phyloP scores from a whole-genome alignment of 139 green algal species.

The Tetradesmus lagerheimii region DNA sequence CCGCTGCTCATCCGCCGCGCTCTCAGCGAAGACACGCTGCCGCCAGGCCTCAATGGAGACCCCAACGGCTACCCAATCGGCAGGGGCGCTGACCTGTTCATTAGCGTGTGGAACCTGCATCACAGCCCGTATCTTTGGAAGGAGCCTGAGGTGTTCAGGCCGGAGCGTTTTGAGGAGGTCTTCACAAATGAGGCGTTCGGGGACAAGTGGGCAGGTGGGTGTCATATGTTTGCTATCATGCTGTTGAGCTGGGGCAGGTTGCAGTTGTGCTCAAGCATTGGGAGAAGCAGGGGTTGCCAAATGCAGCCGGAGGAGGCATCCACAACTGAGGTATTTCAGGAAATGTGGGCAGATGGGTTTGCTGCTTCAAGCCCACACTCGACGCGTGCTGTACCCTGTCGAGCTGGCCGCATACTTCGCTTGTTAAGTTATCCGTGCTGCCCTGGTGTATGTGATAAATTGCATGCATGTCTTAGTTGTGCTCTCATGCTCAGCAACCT shows the following conservation, averaged over 20 bases:
- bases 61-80: slow-evolving; percentile 39
- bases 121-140: slow-evolving; percentile 95
- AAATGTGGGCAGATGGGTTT: not conserved
- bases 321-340: not conserved
- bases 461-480: not conserved
- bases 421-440: too few relatives aligned
- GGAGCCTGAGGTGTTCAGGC: slow-evolving; percentile 92
- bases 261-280: too few relatives aligned
- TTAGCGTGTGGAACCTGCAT: slow-evolving; percentile 99
- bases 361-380: too few relatives aligned
- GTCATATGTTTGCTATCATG: not conserved
- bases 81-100: slow-evolving; percentile 97
- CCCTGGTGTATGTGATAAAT: too few relatives aligned
- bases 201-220: slow-evolving; percentile 67
- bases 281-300: not conserved
- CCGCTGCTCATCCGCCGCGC: slow-evolving; percentile 95
- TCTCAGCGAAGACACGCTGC: slow-evolving; percentile 86
- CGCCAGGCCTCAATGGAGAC: slow-evolving; percentile 50
- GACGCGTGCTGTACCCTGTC: too few relatives aligned
- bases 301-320: not conserved
- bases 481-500: too few relatives aligned
- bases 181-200: slow-evolving; percentile 64
- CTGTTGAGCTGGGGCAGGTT: not conserved
- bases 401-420: too few relatives aligned
- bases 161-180: slow-evolving; percentile 88